Evolutionary conservation across 305 asterid species (phyloP).

Genomic region (Withania somnifera): DNA sequence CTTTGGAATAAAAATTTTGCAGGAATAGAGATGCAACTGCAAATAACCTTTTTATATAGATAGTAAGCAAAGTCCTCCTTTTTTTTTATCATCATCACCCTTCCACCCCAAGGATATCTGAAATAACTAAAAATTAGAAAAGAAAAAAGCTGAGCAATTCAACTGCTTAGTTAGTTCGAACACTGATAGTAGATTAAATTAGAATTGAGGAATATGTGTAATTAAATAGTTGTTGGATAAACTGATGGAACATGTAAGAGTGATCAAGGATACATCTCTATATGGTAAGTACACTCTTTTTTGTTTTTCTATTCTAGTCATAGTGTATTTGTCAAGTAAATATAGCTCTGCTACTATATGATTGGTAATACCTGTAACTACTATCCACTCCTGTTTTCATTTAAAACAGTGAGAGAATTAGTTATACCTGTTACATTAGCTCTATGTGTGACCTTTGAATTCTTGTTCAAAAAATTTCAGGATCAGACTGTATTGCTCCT

Average conservation of each 20-base stretch:
- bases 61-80: too few species aligned
- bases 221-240: too few species aligned
- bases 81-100: too few species aligned
- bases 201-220: neutral
- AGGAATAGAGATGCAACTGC: neutral
- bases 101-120: too few species aligned
- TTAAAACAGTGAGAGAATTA: neutral
- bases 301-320: too few species aligned
- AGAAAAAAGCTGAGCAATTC: too few species aligned
- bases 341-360: neutral
- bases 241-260: neutral
- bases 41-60: neutral
- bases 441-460: neutral
- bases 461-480: too few species aligned
- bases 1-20: too few species aligned
- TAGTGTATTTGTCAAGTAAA: neutral
- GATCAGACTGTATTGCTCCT: neutral
- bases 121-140: too few species aligned
- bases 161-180: neutral
- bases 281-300: neutral
- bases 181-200: neutral
- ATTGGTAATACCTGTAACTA: neutral
- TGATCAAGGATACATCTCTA: neutral
- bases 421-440: too few species aligned
- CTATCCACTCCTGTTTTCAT: neutral